These are phyloP conservation scores for Trichoderma atroviride DNA, from an alignment of 2,329 filamentous ascomycete genomes.

Conservation along the genomic window DNA sequence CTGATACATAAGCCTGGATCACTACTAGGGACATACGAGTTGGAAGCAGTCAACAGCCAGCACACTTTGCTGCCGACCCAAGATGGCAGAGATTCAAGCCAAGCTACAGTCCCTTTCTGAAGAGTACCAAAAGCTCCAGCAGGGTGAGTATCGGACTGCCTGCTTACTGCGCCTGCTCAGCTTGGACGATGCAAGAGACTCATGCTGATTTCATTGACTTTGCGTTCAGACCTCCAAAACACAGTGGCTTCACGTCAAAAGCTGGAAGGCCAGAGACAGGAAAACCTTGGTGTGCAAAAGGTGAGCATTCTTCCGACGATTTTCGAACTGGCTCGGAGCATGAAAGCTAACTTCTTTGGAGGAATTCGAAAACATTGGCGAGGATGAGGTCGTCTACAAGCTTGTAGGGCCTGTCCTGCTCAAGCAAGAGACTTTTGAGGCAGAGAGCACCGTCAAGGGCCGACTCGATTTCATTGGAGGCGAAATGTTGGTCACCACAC, in stretches of 20 bases:
- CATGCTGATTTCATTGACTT: constrained; percentile 22
- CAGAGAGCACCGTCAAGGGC: constrained; percentile 86
- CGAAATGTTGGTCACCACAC: constrained; percentile 71
- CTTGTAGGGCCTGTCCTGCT: constrained; percentile 88
- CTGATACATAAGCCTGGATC: neutral
- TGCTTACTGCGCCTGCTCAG: neutral
- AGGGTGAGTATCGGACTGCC: constrained; percentile 56
- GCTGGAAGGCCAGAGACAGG: constrained; percentile 90
- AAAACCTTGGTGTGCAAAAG: constrained; percentile 86
- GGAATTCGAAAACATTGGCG: constrained; percentile 80
- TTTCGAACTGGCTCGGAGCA: neutral
- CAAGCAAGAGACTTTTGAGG: constrained; percentile 92
- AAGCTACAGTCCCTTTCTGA: constrained; percentile 82
- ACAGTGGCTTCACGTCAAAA: constrained; percentile 81
- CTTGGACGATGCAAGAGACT: neutral
- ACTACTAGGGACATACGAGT: neutral
- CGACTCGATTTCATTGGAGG: constrained; percentile 89
- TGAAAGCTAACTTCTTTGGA: constrained; percentile 41
- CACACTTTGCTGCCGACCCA: neutral
- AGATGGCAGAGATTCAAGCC: constrained; percentile 74
- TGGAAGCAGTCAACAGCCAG: neutral
- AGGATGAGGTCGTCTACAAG: constrained; percentile 92
- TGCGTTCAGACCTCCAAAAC: constrained; percentile 70
- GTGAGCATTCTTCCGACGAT: constrained; percentile 45
- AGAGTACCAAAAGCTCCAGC: constrained; percentile 83